These are phyloP conservation scores for Tricholoma matsutake DNA, from an alignment of 768 basidiomycete genomes.

Conservation along the genomic window DNA sequence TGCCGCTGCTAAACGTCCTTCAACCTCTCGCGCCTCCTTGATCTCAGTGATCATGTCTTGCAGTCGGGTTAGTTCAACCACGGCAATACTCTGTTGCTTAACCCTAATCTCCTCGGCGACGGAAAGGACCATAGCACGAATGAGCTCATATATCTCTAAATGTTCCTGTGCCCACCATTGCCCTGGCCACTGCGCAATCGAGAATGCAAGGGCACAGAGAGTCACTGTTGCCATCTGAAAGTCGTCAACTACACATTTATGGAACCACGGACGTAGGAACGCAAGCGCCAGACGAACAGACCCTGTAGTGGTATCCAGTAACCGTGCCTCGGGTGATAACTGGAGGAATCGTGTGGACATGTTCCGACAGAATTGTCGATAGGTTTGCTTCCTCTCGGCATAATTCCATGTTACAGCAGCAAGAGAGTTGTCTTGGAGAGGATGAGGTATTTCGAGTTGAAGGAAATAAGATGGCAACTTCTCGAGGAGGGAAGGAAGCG, in stretches of 20 bases:
- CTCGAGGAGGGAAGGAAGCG: constrained; percentile 59
- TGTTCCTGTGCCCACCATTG: constrained; percentile 67
- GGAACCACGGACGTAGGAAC: constrained; percentile 71
- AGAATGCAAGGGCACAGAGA: constrained; percentile 40
- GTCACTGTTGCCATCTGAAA: constrained; percentile 32
- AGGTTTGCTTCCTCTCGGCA: constrained; percentile 55
- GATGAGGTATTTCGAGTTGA: constrained; percentile 23
- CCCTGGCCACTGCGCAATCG: constrained; percentile 64
- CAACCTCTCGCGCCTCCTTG: constrained; percentile 9
- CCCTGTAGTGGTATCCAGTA: constrained; percentile 64
- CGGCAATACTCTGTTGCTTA: constrained; percentile 34
- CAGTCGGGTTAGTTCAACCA: background rate
- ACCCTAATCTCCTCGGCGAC: constrained; percentile 65
- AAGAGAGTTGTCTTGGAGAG: constrained; percentile 29
- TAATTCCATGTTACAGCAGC: constrained; percentile 51
- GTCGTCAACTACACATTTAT: constrained; percentile 40
- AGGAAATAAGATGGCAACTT: constrained; percentile 74
- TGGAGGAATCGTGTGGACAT: constrained; percentile 62
- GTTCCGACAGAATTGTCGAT: constrained; percentile 67
- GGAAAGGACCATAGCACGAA: constrained; percentile 55
- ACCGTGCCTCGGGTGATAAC: constrained; percentile 49
- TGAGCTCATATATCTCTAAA: constrained; percentile 56
- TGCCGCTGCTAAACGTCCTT: background rate
- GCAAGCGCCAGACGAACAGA: constrained; percentile 66
- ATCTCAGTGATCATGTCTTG: constrained; percentile 10